Base-by-base conservation (phyloP, 139 green algal genomes). In the Trebouxia sp. region DNA sequence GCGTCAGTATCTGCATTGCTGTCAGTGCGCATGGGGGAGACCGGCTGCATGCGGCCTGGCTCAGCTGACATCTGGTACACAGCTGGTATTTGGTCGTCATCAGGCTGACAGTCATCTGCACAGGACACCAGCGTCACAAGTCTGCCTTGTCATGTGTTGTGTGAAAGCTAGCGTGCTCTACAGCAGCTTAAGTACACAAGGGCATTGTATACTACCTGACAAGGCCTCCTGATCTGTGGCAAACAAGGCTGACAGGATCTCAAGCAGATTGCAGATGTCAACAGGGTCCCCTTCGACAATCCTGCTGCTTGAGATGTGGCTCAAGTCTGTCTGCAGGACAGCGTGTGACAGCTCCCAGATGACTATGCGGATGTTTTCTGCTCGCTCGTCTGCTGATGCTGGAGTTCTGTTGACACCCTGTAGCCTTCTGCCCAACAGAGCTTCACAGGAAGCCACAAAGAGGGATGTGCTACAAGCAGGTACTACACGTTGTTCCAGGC, bases 401-500 rank as follows among this genome's bases (percentile, higher is more conserved):
- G 62, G 62, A n/a, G 5, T 26, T n/a, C 62, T 42, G 9, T 30
- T 45, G 32, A 72, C 10, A 35, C 62, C 62, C 12, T 45, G 32
- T 22, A 72, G 35, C 62, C 43, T 72, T 8, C 35, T 43, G 32
- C 62, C 62, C 12, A 72, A 3, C 62, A 72, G 12, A 45, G 62
- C 62, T 42, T 72, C 62, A 45, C 62, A 72, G 14, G 32, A 72
- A 41, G 62, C 62, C 32, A 72, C 62, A 72, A 45, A 72, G 10
- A 72, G 35, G 20, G 62, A 72, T 26, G 62, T 72, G 26, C 62
- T 72, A 35, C 62, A 72, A 17, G 28, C 20, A 17, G 20, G 20
- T 1, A 53, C 47, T 11, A 26, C 47, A 53, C 1, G 4, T 53
- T 53, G 20, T 14, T 17, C 1, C 15, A 53, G 15, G 32, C 32